Evolutionary conservation across 1,139 yeast genomes (phyloP).

Genomic region (Candida glucosophila): DNA sequence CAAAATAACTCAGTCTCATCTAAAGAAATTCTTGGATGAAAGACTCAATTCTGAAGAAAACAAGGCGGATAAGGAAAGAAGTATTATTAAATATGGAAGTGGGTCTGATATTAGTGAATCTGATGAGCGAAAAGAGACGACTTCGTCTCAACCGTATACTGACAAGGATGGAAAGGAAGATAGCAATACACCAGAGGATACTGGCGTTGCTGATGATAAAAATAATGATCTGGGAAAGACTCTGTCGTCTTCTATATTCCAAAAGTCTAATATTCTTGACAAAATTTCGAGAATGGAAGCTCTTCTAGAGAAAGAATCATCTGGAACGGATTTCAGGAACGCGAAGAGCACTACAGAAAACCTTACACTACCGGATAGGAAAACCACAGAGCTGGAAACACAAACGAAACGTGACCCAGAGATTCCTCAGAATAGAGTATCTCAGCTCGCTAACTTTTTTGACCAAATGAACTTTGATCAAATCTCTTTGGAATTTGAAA

Average conservation of each 20-base stretch:
- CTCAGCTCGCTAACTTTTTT: slow-evolving; percentile 58
- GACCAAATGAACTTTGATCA: slow-evolving; percentile 77
- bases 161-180: too few species aligned
- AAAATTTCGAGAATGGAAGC: slow-evolving; percentile 22
- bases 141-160: not conserved
- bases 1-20: slow-evolving; percentile 80
- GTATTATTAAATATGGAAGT: too few species aligned
- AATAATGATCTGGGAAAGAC: slow-evolving; percentile 14
- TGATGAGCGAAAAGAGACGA: slow-evolving; percentile 5
- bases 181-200: too few species aligned
- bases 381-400: slow-evolving; percentile 5
- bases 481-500: slow-evolving; percentile 75
- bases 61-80: too few species aligned
- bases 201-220: slow-evolving; percentile 4
- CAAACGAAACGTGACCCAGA: slow-evolving; percentile 11
- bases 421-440: slow-evolving; percentile 30
- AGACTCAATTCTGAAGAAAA: slow-evolving; percentile 27
- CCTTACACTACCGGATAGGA: slow-evolving; percentile 2
- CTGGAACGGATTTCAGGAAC: too few species aligned
- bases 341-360: slow-evolving; percentile 1
- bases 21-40: slow-evolving; percentile 64
- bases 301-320: too few species aligned
- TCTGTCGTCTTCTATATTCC: slow-evolving; percentile 18
- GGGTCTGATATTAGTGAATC: too few species aligned
- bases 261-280: too few species aligned